Evolutionary conservation across 2,329 filamentous ascomycete genomes (phyloP), one percentile per base, ranked within the genome.

Genomic region (Beauveria bassiana): DNA sequence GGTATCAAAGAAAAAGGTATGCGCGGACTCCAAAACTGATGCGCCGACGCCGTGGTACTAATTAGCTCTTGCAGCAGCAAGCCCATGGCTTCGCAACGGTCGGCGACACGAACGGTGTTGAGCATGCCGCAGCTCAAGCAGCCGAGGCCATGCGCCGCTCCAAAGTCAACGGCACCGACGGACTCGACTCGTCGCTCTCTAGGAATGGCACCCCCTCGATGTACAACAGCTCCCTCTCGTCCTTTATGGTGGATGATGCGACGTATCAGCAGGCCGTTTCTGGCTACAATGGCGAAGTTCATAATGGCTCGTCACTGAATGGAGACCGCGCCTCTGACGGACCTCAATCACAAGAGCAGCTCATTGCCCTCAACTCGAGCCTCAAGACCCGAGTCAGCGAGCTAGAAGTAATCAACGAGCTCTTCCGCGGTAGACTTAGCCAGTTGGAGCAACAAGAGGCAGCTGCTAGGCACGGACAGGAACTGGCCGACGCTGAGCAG

Each of bases 351-450:
- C 91, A 91, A 72, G 90, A 96, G 70, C 87, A 90, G 64, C 82
- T 96, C 26, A 79, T 91, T 58, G 87, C 88, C 1, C 85, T 88
- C 64, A 96, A 96, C 73, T 90, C 90, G 5, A 88, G 87, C 56
- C 81, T 98, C n/a, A 96, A 96, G 77, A 99, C 95, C 0, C 87
- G 95, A 47, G 93, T 99, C 40, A 95, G 88, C 68, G 95, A 99
- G 74, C 82, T 99, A 26, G 95, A 99, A 72, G 84, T 99, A 58
- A 97, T 99, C 78, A 97, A 93, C 69, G 89, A 90, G 70, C 79
- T 93, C 50, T 92, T 91, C 73, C 82, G 87, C 56, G 87, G 87
- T 43, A 84, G 88, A 12, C 86, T 97, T 74, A 86, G 71, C 81
- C 89, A 95, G 71, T 80, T 95, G 14, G 91, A 96, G 71, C 84